Evolutionary conservation across 352 stramenopile genomes (phyloP), one percentile per base, ranked within the genome.

Genomic region (Phytophthora ohioensis): DNA sequence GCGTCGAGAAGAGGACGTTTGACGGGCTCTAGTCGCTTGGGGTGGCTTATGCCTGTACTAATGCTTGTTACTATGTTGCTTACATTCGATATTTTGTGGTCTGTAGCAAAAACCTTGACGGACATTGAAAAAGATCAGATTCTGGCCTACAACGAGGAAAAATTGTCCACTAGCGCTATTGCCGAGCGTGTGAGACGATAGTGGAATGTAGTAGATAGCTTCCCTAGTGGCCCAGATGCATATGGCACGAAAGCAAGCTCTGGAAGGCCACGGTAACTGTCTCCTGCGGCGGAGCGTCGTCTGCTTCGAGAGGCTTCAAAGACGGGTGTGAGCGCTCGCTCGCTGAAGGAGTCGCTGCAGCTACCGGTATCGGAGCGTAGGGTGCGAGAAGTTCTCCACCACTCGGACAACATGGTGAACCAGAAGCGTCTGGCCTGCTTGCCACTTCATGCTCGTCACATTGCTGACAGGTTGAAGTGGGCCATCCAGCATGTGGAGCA

Each of bases 91-190:
- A 27, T 27, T 27, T 27, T 27, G 21, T 27, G 21, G 1, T 57
- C 32, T 46, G 13, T 38, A 38, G 35, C 34, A 3, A 57, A 57
- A 32, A 9, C 34, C 3, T 15, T 57, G 15, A 57, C 51, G 6
- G 51, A 57, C 51, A 17, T 57, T 9, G 51, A 57, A 34, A 57
- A 57, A 34, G 51, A n/a, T 12, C 32, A 57, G 13, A 46, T 46
- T 57, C 0, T 57, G 2, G 51, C 34, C 8, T 46, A 57, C 34
- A 6, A 17, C 3, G 34, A 57, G 36, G 11, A 4, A 10, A 9
- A 9, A 10, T 15, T 31, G 13, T 48, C 42, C 4, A 15, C 8
- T 30, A 48, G 7, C 42, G 47, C 47, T 38, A 54, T 54, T 17
- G 47, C 47, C 4, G 6, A 36, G 27, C 47, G 10, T 38, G 11